phyloP scores from a whole-genome alignment of 2,329 filamentous ascomycete genomes.

The Penicillium sp. region DNA sequence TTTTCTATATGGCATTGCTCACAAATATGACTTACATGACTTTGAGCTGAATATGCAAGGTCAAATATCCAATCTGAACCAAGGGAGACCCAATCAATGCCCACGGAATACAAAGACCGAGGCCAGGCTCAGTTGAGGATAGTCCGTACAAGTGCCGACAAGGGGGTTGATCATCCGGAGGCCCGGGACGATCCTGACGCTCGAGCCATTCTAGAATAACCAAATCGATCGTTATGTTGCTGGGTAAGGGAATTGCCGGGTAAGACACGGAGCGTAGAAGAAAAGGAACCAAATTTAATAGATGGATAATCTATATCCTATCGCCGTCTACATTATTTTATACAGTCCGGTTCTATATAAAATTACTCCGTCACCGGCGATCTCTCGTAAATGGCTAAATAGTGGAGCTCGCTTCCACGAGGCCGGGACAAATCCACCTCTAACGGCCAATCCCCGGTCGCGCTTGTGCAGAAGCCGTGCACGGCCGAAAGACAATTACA shows the following conservation, averaged over 20 bases:
- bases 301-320: background rate
- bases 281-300: background rate
- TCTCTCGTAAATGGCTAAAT: conserved; percentile 18
- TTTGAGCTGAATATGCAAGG: background rate
- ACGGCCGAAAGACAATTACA: conserved; percentile 7
- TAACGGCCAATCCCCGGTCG: conserved; percentile 21
- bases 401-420: conserved; percentile 29
- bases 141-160: conserved; percentile 11
- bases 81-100: conserved; percentile 5
- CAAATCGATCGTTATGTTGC: background rate
- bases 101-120: background rate
- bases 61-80: conserved; percentile 4
- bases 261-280: background rate
- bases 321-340: background rate
- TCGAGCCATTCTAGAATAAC: conserved; percentile 4
- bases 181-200: conserved; percentile 9
- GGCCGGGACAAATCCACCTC: conserved; percentile 15
- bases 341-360: background rate
- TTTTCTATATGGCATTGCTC: background rate
- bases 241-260: background rate
- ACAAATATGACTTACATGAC: background rate
- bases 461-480: conserved; percentile 21
- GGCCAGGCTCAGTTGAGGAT: conserved; percentile 1
- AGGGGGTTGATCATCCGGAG: conserved; percentile 8
- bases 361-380: conserved; percentile 11